These are phyloP conservation scores for Gamsiella multidivaricata DNA, from an alignment of 192 early-diverging fungal species.

Conservation along the genomic window DNA sequence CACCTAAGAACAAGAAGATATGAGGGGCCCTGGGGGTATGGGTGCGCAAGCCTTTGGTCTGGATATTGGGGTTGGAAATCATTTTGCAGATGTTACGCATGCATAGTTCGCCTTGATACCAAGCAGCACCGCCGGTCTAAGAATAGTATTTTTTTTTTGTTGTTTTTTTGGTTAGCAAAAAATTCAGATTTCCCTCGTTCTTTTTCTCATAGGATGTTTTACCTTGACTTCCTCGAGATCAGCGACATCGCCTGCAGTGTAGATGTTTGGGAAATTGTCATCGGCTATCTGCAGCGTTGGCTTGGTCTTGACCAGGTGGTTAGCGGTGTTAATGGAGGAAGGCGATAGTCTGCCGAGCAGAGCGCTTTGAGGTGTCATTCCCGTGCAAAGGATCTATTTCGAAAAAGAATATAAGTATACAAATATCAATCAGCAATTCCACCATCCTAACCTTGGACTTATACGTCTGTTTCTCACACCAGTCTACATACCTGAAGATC, in stretches of 20 bases:
- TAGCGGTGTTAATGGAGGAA: slow-evolving; percentile 61
- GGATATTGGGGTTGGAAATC: slow-evolving; percentile 23
- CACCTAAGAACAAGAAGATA: slow-evolving; percentile 34
- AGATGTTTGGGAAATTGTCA: slow-evolving; percentile 69
- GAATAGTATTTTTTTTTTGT: neutral
- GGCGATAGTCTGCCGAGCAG: slow-evolving; percentile 67
- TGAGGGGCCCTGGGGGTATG: slow-evolving; percentile 33
- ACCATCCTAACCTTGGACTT: too few species aligned
- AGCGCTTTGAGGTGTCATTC: slow-evolving; percentile 76
- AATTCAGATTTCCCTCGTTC: too few species aligned
- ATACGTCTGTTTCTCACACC: too few species aligned
- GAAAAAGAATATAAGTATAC: too few species aligned
- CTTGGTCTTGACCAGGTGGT: slow-evolving; percentile 69
- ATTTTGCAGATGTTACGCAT: slow-evolving; percentile 45
- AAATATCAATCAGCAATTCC: too few species aligned
- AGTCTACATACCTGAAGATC: slow-evolving; percentile 53
- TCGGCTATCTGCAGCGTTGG: slow-evolving; percentile 79
- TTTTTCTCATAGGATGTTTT: neutral
- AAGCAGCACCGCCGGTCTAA: slow-evolving; percentile 37
- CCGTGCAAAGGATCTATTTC: slow-evolving; percentile 77
- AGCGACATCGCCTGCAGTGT: slow-evolving; percentile 79
- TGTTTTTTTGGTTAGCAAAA: too few species aligned
- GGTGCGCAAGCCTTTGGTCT: neutral
- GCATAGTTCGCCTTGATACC: slow-evolving; percentile 23
- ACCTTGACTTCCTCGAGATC: slow-evolving; percentile 59